phyloP scores from a whole-genome alignment of 2,329 filamentous ascomycete species.

The Colletotrichum nymphaeae region DNA sequence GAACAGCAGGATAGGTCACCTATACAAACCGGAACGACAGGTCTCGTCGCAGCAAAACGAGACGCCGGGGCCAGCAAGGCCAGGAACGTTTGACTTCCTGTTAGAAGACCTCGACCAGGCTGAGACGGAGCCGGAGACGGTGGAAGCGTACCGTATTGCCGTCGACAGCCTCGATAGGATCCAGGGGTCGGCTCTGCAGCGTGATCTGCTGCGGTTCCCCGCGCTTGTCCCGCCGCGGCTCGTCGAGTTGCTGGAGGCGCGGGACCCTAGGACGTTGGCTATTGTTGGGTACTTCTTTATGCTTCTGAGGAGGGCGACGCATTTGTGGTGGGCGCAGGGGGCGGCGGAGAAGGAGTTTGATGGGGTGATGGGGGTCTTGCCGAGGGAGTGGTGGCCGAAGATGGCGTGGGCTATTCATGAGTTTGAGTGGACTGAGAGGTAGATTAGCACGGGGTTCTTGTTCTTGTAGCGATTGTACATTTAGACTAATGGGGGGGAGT shows the following conservation, averaged over 20 bases:
- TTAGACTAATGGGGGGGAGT: no score
- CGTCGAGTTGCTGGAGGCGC: neutral
- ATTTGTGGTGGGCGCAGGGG: neutral
- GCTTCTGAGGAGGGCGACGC: neutral
- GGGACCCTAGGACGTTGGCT: neutral
- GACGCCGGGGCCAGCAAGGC: neutral
- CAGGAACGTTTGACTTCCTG: neutral
- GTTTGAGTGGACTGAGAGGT: neutral
- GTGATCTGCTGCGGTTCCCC: neutral
- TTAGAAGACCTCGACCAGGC: neutral
- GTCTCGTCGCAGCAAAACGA: neutral
- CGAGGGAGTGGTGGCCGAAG: neutral
- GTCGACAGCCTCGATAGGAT: neutral
- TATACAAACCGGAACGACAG: neutral
- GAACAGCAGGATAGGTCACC: neutral
- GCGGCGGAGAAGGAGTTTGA: neutral
- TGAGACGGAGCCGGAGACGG: neutral
- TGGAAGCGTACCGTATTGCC: neutral
- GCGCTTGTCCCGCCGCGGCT: neutral
- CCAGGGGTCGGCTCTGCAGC: neutral
- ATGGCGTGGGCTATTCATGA: neutral
- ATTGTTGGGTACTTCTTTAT: neutral
- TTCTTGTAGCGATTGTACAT: neutral
- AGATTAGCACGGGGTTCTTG: neutral
- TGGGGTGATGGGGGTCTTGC: neutral